Base-by-base conservation (phyloP, 305 asterid species). In the Fraxinus angustifolia region DNA sequence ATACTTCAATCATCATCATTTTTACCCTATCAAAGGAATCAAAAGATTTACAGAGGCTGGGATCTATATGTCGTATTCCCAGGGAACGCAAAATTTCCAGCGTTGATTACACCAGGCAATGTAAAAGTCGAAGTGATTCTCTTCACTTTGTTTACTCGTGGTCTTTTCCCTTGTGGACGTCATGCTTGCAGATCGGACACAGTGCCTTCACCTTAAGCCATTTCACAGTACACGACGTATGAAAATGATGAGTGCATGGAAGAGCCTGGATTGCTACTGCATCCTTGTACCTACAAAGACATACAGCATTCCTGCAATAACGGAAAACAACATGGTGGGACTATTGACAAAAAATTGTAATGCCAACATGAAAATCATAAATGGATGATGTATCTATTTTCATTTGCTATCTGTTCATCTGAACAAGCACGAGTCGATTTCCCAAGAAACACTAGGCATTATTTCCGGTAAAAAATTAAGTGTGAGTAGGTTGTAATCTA, bases 161-260 rank as follows among this genome's bases (percentile, higher is more conserved):
- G 17, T 94, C 97, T 56, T 84, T 93, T 68, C 94, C 99, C 89
- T 93, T 91, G 86, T 92, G 94, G 86, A 95, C 91, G 92, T 93
- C 91, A 90, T 85, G 92, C 91, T 92, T 95, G 94, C 99, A 93
- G 11, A 95, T 85, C 1, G 97, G 99, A 84, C 99, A 95, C 5
- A 97, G 93, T 0, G 98, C 99, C 35, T 95, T 92, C 98, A 93
- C 93, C 91, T 91, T 95, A 4, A 92, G 98, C 98, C 99, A 93
- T 88, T 92, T 95, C 87, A 88, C 94, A 0, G 93, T 93, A 81
- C 98, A 95, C 28, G 87, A 76, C 0, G 93, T 87, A 65, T 93
- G 97, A 76, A 92, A 95, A 87, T 95, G 93, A 86, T 92, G 97
- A 87, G 78, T 89, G 65, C 99, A 95, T 4, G 93, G 93, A 81